Evolutionary conservation across 164 flowering plant genomes (phyloP).

Genomic region (Vitis rotundifolia): DNA sequence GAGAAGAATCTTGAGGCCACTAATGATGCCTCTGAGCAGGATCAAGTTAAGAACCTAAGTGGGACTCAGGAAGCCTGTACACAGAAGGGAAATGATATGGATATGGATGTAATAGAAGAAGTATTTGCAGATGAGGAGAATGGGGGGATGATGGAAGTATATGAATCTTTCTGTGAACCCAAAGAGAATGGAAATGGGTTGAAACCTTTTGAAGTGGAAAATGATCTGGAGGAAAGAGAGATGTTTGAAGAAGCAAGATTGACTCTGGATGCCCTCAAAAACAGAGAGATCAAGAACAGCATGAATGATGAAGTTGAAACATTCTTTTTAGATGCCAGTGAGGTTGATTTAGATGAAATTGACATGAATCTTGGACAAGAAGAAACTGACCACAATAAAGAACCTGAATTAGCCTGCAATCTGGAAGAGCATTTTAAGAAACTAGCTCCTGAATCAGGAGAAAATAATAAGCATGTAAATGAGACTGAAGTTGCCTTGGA

Average conservation of each 20-base stretch:
- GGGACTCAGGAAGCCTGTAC: conserved; percentile 12
- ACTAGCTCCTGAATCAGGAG: neutral
- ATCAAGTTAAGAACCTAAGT: conserved; percentile 5
- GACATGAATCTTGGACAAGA: conserved; percentile 5
- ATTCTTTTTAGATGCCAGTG: neutral
- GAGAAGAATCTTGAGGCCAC: conserved; percentile 13
- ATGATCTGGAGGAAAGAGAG: conserved; percentile 10
- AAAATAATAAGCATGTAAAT: neutral
- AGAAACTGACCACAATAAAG: conserved; percentile 7
- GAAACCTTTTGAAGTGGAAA: conserved; percentile 8
- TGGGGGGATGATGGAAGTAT: conserved; percentile 4
- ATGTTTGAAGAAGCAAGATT: conserved; percentile 11
- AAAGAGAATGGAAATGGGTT: conserved; percentile 15
- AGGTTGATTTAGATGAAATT: neutral
- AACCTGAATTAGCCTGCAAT: neutral
- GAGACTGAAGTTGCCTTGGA: neutral
- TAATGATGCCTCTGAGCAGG: conserved; percentile 4
- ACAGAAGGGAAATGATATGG: neutral
- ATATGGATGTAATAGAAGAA: conserved; percentile 6
- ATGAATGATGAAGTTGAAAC: conserved; percentile 11
- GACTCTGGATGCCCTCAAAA: conserved; percentile 8
- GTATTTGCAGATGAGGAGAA: conserved; percentile 5
- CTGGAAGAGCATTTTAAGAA: neutral
- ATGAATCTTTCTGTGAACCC: conserved; percentile 4
- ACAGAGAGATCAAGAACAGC: conserved; percentile 5